Evolutionary conservation across 768 basidiomycete genomes (phyloP), one percentile per base, ranked within the genome.

Genomic region (Podaxis mareebaensis): DNA sequence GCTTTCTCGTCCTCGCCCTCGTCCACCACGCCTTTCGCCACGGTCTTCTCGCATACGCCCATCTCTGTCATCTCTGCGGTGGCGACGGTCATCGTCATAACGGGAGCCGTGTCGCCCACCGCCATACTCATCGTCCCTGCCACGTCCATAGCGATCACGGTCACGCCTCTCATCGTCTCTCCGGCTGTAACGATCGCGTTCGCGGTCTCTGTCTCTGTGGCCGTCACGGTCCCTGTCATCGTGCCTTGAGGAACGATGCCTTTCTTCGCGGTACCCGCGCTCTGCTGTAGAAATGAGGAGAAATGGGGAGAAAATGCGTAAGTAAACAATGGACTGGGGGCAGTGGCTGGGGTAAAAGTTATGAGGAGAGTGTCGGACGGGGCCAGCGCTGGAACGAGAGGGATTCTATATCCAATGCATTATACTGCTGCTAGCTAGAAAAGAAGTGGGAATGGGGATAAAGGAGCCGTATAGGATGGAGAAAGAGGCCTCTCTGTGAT

Each of bases 241-340:
- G 67, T 88, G 83, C 66, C 89, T 82, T 53, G 87, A 83, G 58
- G 88, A 81, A 67, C 90, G 85, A 73, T 91, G 85, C 58, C 87
- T 83, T 69, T 86, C 88, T 68, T 84, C 85, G 67, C 88, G 88
- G 70, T 86, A 84, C 76, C 78, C 70, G 75, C 84, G 85, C 71
- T 82, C 83, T 81, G 76, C 70, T 76, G 76, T 74, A 76, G 78
- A 69, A 69, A 61, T 44, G 73, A 71, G 67, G 69, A 69, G 67
- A 74, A 74, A 75, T 76, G 75, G 75, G 79, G 80, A 77, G 76
- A 73, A 68, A 70, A 71, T 76, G 71, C 73, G 83, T 87, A 76
- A 88, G 85, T 82, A 80, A 82, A 70, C 70, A 77, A 42, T 66
- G 33, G 40, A 55, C 33, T 59, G 57, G 49, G 33, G 42, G 38